phyloP scores from a whole-genome alignment of 148 eudicot genomes.

The Linanthus parryae region DNA sequence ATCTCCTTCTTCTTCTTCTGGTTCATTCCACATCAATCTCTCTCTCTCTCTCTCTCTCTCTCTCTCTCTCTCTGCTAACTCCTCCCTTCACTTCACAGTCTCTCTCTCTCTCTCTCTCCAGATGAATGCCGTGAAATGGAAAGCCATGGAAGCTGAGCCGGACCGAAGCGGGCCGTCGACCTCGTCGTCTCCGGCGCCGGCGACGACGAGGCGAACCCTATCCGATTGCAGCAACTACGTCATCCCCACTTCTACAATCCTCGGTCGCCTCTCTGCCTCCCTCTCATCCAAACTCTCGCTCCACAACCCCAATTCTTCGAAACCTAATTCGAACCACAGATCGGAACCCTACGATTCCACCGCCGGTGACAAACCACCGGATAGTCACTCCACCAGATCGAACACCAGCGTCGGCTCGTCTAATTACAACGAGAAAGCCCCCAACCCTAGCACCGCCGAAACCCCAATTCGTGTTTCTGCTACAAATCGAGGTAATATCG shows the following conservation, averaged over 20 bases:
- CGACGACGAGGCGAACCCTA: conserved; percentile 17
- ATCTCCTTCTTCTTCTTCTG: no score
- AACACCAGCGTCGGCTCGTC: conserved; percentile 23
- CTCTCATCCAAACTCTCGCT: conserved; percentile 4
- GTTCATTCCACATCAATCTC: neutral
- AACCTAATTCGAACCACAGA: neutral
- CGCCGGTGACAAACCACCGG: neutral
- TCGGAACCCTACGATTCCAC: conserved; percentile 8
- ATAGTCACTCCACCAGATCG: conserved; percentile 2
- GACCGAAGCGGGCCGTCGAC: neutral
- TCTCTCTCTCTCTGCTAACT: neutral
- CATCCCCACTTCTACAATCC: conserved; percentile 2
- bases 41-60: neutral
- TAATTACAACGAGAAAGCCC: neutral
- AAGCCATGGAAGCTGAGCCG: conserved; percentile 16
- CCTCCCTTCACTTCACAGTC: neutral
- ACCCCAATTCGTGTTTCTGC: conserved; percentile 3
- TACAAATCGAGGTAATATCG: conserved; percentile 17
- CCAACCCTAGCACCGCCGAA: neutral
- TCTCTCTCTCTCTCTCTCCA: neutral
- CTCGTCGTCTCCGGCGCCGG: conserved; percentile 1
- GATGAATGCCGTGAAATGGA: conserved; percentile 3
- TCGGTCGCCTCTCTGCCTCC: conserved; percentile 11
- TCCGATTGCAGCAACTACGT: conserved; percentile 16
- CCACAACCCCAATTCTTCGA: neutral